These are phyloP conservation scores for Zostera marina DNA, from an alignment of 116 monocot species.

Conservation along the genomic window DNA sequence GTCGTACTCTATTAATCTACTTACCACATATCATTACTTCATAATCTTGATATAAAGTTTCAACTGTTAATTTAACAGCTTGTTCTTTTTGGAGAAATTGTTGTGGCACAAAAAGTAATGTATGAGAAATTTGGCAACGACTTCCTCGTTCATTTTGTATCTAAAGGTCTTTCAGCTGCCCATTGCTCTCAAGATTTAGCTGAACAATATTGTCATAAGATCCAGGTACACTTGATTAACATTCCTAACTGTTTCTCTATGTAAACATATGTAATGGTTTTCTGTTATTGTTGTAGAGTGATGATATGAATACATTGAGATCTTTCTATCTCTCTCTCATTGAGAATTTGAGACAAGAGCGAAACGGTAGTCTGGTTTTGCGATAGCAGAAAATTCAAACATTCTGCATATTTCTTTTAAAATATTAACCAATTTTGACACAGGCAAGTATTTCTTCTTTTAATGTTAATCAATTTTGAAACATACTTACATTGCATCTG, in stretches of 20 bases:
- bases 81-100: slow-evolving; percentile 82
- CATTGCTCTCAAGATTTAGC: slow-evolving; percentile 70
- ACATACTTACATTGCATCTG: not conserved
- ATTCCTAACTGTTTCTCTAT: not conserved
- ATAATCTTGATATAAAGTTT: not conserved
- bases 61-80: slow-evolving; percentile 31
- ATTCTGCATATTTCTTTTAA: not conserved
- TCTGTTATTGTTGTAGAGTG: slow-evolving; percentile 24
- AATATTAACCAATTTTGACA: not conserved
- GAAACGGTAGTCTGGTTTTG: slow-evolving; percentile 84
- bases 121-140: slow-evolving; percentile 71
- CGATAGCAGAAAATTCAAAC: slow-evolving; percentile 38
- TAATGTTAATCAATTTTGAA: not conserved
- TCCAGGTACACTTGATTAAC: slow-evolving; percentile 35
- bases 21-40: too few species aligned
- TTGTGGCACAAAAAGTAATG: slow-evolving; percentile 75
- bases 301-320: slow-evolving; percentile 58
- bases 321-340: slow-evolving; percentile 71
- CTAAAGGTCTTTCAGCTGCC: slow-evolving; percentile 39
- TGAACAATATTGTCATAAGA: slow-evolving; percentile 59
- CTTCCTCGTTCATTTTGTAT: slow-evolving; percentile 51
- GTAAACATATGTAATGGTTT: not conserved
- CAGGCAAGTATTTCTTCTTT: not conserved
- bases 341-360: slow-evolving; percentile 74
- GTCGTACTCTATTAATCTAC: too few species aligned